phyloP scores from a whole-genome alignment of 805 yeast genomes.

The Monosporozyma siamensis region DNA sequence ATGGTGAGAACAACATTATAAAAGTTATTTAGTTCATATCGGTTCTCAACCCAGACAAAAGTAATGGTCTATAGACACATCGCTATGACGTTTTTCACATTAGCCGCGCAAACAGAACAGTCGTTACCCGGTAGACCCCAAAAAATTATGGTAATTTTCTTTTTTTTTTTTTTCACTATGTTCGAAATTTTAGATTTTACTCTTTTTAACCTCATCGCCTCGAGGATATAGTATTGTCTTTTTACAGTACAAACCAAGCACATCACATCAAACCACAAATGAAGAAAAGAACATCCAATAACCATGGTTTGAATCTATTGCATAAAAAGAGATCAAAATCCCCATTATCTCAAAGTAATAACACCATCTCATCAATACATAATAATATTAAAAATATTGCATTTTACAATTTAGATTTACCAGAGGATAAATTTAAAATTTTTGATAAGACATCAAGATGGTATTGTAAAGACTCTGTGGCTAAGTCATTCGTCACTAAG shows the following conservation, averaged over 20 bases:
- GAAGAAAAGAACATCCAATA: background rate
- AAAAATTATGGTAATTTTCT: too few relatives aligned
- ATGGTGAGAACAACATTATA: too few relatives aligned
- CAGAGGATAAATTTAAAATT: constrained; percentile 27
- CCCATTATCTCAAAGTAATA: background rate
- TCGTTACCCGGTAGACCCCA: too few relatives aligned
- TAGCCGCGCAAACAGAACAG: too few relatives aligned
- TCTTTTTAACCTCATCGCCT: background rate
- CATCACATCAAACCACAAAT: too few relatives aligned
- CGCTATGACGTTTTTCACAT: too few relatives aligned
- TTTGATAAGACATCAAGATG: constrained; percentile 31
- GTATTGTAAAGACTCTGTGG: constrained; percentile 30
- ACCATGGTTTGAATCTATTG: background rate
- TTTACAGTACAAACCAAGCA: too few relatives aligned
- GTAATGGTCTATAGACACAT: too few relatives aligned
- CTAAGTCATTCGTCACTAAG: constrained; percentile 25
- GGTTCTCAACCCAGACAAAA: too few relatives aligned
- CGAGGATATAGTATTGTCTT: background rate
- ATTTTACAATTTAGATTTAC: constrained; percentile 43
- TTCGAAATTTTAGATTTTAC: too few relatives aligned
- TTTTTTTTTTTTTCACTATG: too few relatives aligned
- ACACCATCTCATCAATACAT: background rate
- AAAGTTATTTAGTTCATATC: too few relatives aligned
- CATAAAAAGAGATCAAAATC: background rate
- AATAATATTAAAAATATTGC: constrained; percentile 3